Base-by-base conservation (phyloP, 2,329 filamentous ascomycete species). In the Plenodomus biglobosus region DNA sequence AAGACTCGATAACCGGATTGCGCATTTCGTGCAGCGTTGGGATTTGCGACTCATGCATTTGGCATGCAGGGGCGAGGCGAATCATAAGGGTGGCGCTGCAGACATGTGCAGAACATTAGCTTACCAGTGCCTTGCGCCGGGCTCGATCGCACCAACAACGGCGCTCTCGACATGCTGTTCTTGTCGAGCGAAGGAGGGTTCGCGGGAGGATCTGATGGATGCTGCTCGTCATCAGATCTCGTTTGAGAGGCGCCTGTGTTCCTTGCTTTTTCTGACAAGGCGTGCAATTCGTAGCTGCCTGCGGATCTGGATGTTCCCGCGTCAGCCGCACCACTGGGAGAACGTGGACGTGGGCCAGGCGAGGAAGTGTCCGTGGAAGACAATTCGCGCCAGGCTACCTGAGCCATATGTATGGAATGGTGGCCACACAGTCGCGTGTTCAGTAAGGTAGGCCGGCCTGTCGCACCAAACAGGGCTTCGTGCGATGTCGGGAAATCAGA, bases 131-230 rank as follows among this genome's bases (percentile, higher is more conserved):
- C 82, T 65, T 81, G 78, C 27, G 80, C 80, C 37, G 82, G 82
- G 55, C 82, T 81, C 41, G 82, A 82, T 51, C 81, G 79, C 66
- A 83, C 71, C 44, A 86, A 73, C 48, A 85, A 77, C 49, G 82
- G 82, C 53, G 78, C 73, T 65, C 73, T 74, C 51, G 77, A 78
- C 76, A 79, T 79, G 34, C 59, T 51, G 48, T 44, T 53, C 52
- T 61, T 48, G 46, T 52, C 48, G 42, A 48, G 48, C 42, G 53
- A 50, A 44, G 48, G 52, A 48, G 52, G 38, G 51, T 40, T 44
- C 21, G 56, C 53, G 48, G 55, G 40, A 50, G 41, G 50, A 42
- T 37, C 42, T 38, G 52, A 40, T 38, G 44, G 46, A 47, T 56
- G 40, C 43, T 46, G 54, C 46, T 61, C 59, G 63, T 69, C 67